Evolutionary conservation across 352 stramenopile genomes (phyloP).

Genomic region (Pythium grandisporangium): DNA sequence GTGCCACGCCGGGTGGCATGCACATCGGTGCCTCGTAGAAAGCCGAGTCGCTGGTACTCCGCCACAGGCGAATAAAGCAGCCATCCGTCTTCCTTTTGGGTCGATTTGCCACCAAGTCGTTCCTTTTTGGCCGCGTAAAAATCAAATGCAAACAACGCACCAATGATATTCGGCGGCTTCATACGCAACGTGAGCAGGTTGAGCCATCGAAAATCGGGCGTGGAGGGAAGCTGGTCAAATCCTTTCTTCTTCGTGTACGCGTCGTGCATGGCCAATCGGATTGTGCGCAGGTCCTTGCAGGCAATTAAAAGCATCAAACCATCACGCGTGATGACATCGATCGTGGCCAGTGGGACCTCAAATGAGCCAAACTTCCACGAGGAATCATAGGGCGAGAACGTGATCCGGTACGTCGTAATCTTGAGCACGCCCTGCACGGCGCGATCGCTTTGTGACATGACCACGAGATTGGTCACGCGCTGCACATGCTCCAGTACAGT

Average conservation of each 20-base stretch:
- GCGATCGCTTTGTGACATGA: constrained; percentile 76
- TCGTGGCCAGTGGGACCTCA: constrained; percentile 65
- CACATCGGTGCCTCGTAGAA: constrained; percentile 31
- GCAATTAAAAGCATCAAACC: constrained; percentile 73
- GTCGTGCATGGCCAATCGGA: constrained; percentile 80
- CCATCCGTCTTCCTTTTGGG: constrained; percentile 71
- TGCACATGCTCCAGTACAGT: constrained; percentile 72
- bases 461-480: constrained; percentile 77
- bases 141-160: constrained; percentile 71
- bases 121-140: constrained; percentile 68
- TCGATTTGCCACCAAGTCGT: constrained; percentile 8
- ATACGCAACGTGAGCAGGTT: constrained; percentile 72
- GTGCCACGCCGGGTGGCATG: constrained; percentile 19
- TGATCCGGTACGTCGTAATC: constrained; percentile 79
- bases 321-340: constrained; percentile 71
- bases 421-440: constrained; percentile 77
- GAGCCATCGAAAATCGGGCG: constrained; percentile 69
- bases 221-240: constrained; percentile 68
- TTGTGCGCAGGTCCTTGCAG: constrained; percentile 73
- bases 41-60: constrained; percentile 79
- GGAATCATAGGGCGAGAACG: constrained; percentile 77
- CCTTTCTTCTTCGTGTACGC: constrained; percentile 77
- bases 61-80: constrained; percentile 73
- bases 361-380: constrained; percentile 83
- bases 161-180: constrained; percentile 71